These are phyloP conservation scores for Didymella arachidicola DNA, from an alignment of 2,329 filamentous ascomycete species.

Conservation along the genomic window DNA sequence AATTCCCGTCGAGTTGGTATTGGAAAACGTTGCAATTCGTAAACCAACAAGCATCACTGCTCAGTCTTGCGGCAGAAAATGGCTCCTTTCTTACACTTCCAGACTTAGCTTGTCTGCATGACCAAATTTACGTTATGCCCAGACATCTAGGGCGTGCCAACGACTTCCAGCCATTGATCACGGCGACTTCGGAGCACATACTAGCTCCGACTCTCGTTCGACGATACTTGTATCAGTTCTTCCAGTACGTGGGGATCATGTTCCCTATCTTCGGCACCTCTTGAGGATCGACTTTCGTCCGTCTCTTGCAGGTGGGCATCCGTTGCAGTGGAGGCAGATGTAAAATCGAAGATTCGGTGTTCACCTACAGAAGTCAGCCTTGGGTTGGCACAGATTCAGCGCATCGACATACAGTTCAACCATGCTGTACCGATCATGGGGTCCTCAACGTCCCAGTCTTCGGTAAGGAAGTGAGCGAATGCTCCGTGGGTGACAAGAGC, in stretches of 20 bases:
- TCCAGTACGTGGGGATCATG: conserved; percentile 41
- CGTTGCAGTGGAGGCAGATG: conserved; percentile 29
- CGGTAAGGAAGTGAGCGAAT: conserved; percentile 83
- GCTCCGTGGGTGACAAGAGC: conserved; percentile 83
- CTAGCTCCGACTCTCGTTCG: conserved; percentile 18
- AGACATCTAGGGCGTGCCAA: background rate
- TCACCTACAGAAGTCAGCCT: conserved; percentile 29
- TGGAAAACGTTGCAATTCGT: background rate
- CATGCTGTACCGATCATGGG: conserved; percentile 44
- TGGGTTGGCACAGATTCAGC: background rate
- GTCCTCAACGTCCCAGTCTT: conserved; percentile 68
- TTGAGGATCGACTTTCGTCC: conserved; percentile 30
- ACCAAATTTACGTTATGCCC: background rate
- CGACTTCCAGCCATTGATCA: background rate
- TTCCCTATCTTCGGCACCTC: conserved; percentile 29
- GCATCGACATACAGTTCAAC: conserved; percentile 38
- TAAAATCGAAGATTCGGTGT: conserved; percentile 44
- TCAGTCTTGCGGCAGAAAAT: background rate
- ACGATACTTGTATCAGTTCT: conserved; percentile 33
- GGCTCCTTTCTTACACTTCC: background rate
- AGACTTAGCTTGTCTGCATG: background rate
- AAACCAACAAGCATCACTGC: too few relatives aligned
- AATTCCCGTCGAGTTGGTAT: background rate
- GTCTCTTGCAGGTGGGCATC: conserved; percentile 44
- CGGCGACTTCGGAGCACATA: background rate